A percentile compares a stretch with the other conserved stretches of the same genome.
These are phyloP conservation scores for Musa schizocarpa DNA, from an alignment of 176 grass and related monocot genomes.

Conservation along the genomic window DNA sequence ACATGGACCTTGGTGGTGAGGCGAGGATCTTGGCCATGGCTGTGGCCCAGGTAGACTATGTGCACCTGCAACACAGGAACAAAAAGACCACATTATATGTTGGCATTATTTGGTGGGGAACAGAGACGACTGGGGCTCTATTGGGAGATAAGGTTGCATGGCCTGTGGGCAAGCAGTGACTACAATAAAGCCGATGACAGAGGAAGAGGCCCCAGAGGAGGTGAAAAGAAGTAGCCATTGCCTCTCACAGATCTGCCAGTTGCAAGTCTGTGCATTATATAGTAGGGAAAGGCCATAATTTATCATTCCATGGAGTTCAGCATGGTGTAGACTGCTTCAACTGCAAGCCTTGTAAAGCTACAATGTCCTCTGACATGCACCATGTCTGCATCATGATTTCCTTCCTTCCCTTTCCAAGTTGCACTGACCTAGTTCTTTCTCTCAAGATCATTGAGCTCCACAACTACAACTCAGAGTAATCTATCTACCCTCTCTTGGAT, in stretches of 20 bases:
- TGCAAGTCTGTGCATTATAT: conserved; percentile 47
- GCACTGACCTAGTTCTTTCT: background rate
- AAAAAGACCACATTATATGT: conserved; percentile 18
- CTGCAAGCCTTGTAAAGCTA: conserved; percentile 67
- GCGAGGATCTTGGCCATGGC: conserved; percentile 41
- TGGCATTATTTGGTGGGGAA: conserved; percentile 16
- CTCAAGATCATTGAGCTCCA: background rate
- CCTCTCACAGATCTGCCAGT: conserved; percentile 32
- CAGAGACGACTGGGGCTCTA: conserved; percentile 17
- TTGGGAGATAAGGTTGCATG: conserved; percentile 30
- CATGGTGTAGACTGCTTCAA: conserved; percentile 52
- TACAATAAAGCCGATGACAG: conserved; percentile 35
- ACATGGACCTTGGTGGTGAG: conserved; percentile 61
- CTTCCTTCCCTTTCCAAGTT: conserved; percentile 28
- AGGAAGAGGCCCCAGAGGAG: conserved; percentile 46
- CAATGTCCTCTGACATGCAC: conserved; percentile 53
- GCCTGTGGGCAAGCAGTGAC: conserved; percentile 25
- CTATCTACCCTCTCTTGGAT: background rate
- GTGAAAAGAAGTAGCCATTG: conserved; percentile 54
- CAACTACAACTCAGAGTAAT: background rate
- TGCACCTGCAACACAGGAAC: conserved; percentile 63
- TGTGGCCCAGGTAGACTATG: conserved; percentile 86
- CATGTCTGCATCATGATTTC: conserved; percentile 69
- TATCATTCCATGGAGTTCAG: conserved; percentile 39
- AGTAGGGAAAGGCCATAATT: conserved; percentile 37